Conservation (phyloP, 2,329 filamentous ascomycete species). For the Xylaria hypoxylon region DNA sequence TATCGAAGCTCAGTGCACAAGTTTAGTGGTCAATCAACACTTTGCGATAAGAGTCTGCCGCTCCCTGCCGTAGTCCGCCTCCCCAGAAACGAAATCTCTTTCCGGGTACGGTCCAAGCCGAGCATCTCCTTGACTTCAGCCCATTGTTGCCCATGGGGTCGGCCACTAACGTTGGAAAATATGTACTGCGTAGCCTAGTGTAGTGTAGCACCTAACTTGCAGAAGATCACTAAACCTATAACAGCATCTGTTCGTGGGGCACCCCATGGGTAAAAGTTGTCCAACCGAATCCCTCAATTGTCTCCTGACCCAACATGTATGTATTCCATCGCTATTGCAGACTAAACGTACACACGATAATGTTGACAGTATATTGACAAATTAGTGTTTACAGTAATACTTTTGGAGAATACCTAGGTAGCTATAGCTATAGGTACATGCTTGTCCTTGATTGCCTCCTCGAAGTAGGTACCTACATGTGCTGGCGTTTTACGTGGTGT, state of each 20-base stretch:
- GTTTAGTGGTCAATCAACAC: constrained; percentile 30
- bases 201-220: neutral
- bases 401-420: no score
- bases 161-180: constrained; percentile 14
- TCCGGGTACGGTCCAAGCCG: constrained; percentile 32
- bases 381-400: no score
- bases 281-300: neutral
- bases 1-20: constrained; percentile 25
- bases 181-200: neutral
- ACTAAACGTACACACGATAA: neutral
- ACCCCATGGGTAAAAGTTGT: constrained; percentile 5
- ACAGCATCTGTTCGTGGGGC: constrained; percentile 1
- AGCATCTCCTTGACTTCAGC: constrained; percentile 14
- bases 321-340: neutral
- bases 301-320: neutral
- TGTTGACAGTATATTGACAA: no score
- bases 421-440: neutral
- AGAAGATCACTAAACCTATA: constrained; percentile 2
- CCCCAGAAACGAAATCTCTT: constrained; percentile 24
- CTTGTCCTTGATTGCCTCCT: no score
- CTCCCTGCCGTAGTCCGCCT: constrained; percentile 21
- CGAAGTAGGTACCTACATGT: neutral
- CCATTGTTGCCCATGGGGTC: constrained; percentile 31
- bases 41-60: constrained; percentile 22
- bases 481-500: neutral